Evolutionary conservation across 1,139 yeast genomes (phyloP).

Genomic region (Groenewaldozyma auringiensis): DNA sequence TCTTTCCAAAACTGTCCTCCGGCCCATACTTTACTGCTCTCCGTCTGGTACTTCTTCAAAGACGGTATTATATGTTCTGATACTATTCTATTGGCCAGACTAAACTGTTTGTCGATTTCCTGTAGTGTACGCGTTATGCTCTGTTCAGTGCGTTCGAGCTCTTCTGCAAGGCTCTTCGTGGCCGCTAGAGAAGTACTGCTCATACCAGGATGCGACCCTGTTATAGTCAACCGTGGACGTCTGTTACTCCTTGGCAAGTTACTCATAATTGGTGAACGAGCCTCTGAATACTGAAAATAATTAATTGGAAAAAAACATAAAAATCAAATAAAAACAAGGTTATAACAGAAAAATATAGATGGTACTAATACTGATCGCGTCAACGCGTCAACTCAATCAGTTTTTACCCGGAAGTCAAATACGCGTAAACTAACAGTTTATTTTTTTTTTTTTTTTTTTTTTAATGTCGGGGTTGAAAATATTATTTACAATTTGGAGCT

Average conservation of each 20-base stretch:
- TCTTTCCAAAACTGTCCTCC: slow-evolving; percentile 62
- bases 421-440: no score
- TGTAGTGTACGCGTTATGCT: slow-evolving; percentile 73
- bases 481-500: slow-evolving; percentile 30
- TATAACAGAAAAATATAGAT: no score
- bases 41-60: slow-evolving; percentile 48
- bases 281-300: neutral
- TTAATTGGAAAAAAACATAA: no score
- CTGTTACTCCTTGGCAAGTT: slow-evolving; percentile 3
- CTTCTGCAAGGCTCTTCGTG: slow-evolving; percentile 31
- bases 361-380: no score
- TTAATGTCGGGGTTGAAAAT: no score
- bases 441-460: no score
- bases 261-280: neutral
- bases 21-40: slow-evolving; percentile 51
- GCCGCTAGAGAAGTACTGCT: slow-evolving; percentile 7
- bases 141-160: slow-evolving; percentile 70
- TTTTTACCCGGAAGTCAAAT: neutral
- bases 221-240: slow-evolving; percentile 9
- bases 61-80: slow-evolving; percentile 56
- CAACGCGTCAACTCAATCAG: neutral
- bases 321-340: no score
- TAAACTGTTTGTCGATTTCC: slow-evolving; percentile 66
- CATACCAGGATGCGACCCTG: slow-evolving; percentile 7
- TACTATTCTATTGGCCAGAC: slow-evolving; percentile 55